Evolutionary conservation across 2,329 filamentous ascomycete genomes (phyloP).

Genomic region (Penicillium expansum): DNA sequence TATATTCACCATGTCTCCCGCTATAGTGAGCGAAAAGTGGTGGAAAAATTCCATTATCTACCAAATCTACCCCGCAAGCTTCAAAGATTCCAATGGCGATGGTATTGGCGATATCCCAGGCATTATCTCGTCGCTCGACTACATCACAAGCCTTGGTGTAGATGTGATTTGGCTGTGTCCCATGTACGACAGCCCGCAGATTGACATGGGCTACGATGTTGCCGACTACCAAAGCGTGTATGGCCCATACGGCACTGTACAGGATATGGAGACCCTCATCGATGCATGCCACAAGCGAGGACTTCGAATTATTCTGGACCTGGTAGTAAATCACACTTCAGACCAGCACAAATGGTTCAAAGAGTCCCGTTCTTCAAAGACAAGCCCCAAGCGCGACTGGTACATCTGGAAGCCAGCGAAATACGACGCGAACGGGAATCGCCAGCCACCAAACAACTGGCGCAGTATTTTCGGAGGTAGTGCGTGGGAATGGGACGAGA

Average conservation of each 20-base stretch:
- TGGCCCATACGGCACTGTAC: constrained; percentile 59
- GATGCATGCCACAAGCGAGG: constrained; percentile 55
- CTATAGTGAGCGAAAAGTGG: constrained; percentile 23
- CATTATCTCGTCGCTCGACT: constrained; percentile 62
- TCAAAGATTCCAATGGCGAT: constrained; percentile 55
- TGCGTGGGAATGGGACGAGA: constrained; percentile 67
- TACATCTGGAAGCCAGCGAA: constrained; percentile 54
- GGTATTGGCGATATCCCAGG: constrained; percentile 63
- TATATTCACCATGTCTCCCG: constrained; percentile 6
- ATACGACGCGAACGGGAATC: constrained; percentile 52
- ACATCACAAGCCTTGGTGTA: constrained; percentile 59
- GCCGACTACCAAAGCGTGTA: constrained; percentile 63
- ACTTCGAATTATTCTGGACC: constrained; percentile 67
- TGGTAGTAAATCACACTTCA: constrained; percentile 72
- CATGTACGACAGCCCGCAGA: constrained; percentile 62
- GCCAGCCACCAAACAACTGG: constrained; percentile 71
- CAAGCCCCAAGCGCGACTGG: constrained; percentile 63
- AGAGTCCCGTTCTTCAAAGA: constrained; percentile 57
- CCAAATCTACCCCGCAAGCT: constrained; percentile 34
- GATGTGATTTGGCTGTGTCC: constrained; percentile 68
- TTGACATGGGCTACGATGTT: constrained; percentile 68
- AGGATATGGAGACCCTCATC: constrained; percentile 60
- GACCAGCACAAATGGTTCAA: constrained; percentile 67
- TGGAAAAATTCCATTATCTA: constrained; percentile 42
- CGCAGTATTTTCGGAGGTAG: constrained; percentile 59